Base-by-base conservation (phyloP, 2,329 filamentous ascomycete genomes). In the Capronia americana region DNA sequence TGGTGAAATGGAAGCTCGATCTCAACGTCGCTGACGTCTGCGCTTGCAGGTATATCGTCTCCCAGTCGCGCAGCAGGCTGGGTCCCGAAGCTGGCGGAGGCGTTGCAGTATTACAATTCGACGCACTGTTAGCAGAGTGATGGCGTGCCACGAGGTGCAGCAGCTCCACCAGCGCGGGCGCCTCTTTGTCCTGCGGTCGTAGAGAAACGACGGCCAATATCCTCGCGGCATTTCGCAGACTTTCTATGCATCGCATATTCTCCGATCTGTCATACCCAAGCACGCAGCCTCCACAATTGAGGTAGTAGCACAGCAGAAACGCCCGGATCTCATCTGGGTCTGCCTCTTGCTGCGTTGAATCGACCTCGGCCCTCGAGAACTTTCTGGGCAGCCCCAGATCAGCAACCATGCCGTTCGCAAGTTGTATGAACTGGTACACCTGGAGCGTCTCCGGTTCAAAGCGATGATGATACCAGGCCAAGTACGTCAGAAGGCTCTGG, bases 401-500 rank as follows among this genome's bases (percentile, higher is more conserved):
- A 1, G 69, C 67, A 1, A 73, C 71, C 50, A 79, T 66, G 46
- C 74, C 76, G 20, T 75, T 75, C 3, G 76, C 73, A 41, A 77
- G 70, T 56, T 77, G 74, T 11, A 70, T 69, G 23, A 78, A 69
- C 51, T 77, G 76, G 56, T 76, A 75, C 23, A 76, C 68, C 61
- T 77, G 75, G 53, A 77, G 70, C 1, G 66, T 73, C 10, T 71
- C 70, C 5, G 70, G 66, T 14, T 74, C 69, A 34, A 76, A 77
- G 53, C 74, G 73, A 34, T 73, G 73, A 57, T 77, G 75, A 65
- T 75, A 88, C 86, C 86, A 88, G 20, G 82, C 78, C 57, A 84
- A 82, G 67, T 88, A 88, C 5, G 88, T 80, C 28, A 88, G 75
- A 23, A 88, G 74, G 2, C 86, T 86, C 68, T 87, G 84, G 1